Evolutionary conservation across 345 rosid genomes (phyloP).

Genomic region (Ailanthus altissimus): DNA sequence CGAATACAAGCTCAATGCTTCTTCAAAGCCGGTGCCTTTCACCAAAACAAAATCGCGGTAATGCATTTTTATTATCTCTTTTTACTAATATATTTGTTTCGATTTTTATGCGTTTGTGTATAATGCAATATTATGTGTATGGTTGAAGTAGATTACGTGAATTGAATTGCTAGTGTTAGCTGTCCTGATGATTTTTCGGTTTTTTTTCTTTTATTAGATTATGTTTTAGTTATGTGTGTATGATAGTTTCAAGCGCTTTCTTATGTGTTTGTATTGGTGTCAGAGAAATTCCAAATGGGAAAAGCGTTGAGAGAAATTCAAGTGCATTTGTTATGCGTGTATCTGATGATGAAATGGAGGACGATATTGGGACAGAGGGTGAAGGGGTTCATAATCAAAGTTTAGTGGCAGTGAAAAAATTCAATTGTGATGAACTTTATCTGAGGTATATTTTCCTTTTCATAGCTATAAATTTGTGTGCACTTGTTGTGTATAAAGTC

Average conservation of each 20-base stretch:
- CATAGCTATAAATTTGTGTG: constrained; percentile 4
- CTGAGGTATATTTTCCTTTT: constrained; percentile 43
- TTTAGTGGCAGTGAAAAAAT: constrained; percentile 37
- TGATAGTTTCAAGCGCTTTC: background rate
- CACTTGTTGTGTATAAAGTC: background rate
- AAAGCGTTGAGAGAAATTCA: constrained; percentile 36
- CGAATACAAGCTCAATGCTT: constrained; percentile 57
- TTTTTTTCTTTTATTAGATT: constrained; percentile 10
- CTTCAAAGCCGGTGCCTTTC: constrained; percentile 46
- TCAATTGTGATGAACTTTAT: constrained; percentile 51
- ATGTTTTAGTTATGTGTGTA: background rate
- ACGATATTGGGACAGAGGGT: background rate
- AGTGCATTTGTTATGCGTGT: too few relatives aligned
- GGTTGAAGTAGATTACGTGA: background rate
- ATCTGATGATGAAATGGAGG: too few relatives aligned
- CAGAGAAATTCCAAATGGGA: constrained; percentile 29
- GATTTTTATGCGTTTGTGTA: too few relatives aligned
- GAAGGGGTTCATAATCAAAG: constrained; percentile 35
- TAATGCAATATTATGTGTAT: background rate
- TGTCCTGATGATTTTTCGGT: background rate
- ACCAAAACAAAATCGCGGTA: constrained; percentile 52
- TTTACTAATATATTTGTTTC: background rate
- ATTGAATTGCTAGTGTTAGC: background rate
- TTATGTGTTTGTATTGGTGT: background rate
- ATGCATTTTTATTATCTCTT: background rate